Evolutionary conservation across 208 protist genomes (phyloP).

Genomic region (Kentomonas sorsogonicus): DNA sequence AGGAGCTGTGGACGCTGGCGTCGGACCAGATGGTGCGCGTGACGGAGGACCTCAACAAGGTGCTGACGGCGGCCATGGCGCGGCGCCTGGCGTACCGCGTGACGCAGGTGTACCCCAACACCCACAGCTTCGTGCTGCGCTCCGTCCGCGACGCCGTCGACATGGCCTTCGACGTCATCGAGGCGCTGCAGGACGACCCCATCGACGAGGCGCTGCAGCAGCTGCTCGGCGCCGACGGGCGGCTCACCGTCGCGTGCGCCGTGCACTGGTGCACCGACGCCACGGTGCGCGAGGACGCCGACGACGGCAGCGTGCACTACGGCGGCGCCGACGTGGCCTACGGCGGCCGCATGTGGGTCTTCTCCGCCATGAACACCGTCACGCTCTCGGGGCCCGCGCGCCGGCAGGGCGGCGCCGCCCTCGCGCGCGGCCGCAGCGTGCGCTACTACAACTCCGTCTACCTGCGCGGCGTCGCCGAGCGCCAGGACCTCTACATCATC

Average conservation of each 20-base stretch:
- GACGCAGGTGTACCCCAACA: slow-evolving; percentile 70
- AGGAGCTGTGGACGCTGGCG: slow-evolving; percentile 63
- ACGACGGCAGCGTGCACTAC: slow-evolving; percentile 36
- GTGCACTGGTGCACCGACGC: slow-evolving; percentile 80
- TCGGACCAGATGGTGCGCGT: slow-evolving; percentile 51
- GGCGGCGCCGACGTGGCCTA: slow-evolving; percentile 65
- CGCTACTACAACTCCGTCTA: slow-evolving; percentile 31
- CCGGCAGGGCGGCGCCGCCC: too few species aligned
- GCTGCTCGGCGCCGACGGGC: slow-evolving; percentile 53
- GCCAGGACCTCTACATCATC: slow-evolving; percentile 53
- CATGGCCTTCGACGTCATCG: slow-evolving; percentile 53
- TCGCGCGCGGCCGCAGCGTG: slow-evolving; percentile 10
- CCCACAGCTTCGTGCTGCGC: slow-evolving; percentile 39
- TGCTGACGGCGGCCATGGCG: slow-evolving; percentile 39
- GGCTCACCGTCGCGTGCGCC: slow-evolving; percentile 49
- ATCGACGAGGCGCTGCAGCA: slow-evolving; percentile 53
- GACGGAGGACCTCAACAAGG: slow-evolving; percentile 29
- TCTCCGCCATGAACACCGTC: slow-evolving; percentile 61
- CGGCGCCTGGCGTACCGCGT: slow-evolving; percentile 47
- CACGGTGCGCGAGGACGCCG: slow-evolving; percentile 30
- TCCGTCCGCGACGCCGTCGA: slow-evolving; percentile 41
- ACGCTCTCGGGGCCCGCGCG: slow-evolving; percentile 28
- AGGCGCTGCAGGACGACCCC: slow-evolving; percentile 37
- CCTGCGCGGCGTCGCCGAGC: slow-evolving; percentile 42
- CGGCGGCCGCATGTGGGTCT: slow-evolving; percentile 62